Evolutionary conservation across 1,139 yeast genomes (phyloP), one percentile per base, ranked within the genome.

Genomic region (Magnusiomyces fungicola): DNA sequence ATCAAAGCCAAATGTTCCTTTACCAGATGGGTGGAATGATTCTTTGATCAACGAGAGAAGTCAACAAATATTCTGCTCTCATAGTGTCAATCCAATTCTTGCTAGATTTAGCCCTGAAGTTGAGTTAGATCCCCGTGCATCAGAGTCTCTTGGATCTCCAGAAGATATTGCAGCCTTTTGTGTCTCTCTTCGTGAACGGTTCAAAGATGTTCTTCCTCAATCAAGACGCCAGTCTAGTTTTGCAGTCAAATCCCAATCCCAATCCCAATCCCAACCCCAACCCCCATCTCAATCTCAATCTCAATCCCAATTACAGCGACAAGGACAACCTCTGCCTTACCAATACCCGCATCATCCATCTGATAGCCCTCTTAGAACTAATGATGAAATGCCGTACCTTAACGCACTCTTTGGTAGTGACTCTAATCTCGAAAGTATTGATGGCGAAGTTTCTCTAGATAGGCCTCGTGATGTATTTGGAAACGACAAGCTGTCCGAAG

Each of bases 51-150:
- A 33, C 18, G 30, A 29, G 12, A 29, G 46, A 16, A 39, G 49
- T 18, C 45, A 33, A 24, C 22, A 45, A 7, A 16, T 51, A 3
- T 48, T 51, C 25, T 23, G 42, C 14, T 39, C 30, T 1, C 45
- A 46, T 39, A 24, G 43, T n/a, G 29, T 48, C n/a, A 51, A 51
- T 34, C 50, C 51, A 3, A 29, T 48, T 12, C 33, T 51, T 39
- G 14, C 40, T 2, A 25, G 38, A 14, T 43, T 39, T 23, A 43
- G 47, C 3, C 40, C 21, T 14, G 53, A 51, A n/a, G 44, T 43
- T 29, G 53, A 51, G 32, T 25, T 45, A 3, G 39, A 43, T 10
- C 24, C 36, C 2, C 14, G 29, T 4, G 3, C 37, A 40, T 16
- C 29, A 34, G 40, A 22, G n/a, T n/a, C 48, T 6, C 21, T 47